phyloP scores from a whole-genome alignment of 106 monocot genomes.

The Chionographis japonica region DNA sequence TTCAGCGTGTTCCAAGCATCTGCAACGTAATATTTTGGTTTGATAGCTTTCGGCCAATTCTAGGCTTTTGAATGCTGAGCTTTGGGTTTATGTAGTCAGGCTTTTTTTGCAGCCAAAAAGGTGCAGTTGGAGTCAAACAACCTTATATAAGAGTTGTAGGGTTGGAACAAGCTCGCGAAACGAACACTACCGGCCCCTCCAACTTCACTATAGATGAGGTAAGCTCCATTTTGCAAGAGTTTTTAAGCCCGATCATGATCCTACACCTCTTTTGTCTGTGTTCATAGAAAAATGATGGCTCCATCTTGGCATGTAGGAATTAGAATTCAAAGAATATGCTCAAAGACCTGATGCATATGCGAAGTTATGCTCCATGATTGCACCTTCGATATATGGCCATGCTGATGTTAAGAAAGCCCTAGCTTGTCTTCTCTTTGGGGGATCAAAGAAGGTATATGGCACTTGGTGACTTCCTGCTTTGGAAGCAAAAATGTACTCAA shows the following conservation, averaged over 20 bases:
- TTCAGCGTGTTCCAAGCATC: constrained; percentile 96
- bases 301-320: constrained; percentile 35
- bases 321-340: constrained; percentile 90
- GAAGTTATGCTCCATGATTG: constrained; percentile 82
- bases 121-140: constrained; percentile 94
- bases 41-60: neutral
- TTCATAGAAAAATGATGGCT: neutral
- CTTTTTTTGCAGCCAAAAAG: constrained; percentile 63
- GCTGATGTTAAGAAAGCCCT: constrained; percentile 93
- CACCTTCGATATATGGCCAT: constrained; percentile 96
- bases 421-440: constrained; percentile 91
- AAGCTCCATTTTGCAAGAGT: neutral
- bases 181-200: constrained; percentile 66
- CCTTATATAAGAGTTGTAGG: constrained; percentile 97
- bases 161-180: constrained; percentile 84
- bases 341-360: constrained; percentile 89
- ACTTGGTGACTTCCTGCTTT: neutral
- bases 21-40: constrained; percentile 49
- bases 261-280: neutral
- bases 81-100: neutral
- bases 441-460: constrained; percentile 79
- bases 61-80: neutral
- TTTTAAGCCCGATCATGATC: neutral
- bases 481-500: neutral
- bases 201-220: constrained; percentile 85